Conservation (phyloP, 495 filamentous ascomycete genomes). For the Thermothielavioides terrestris region DNA sequence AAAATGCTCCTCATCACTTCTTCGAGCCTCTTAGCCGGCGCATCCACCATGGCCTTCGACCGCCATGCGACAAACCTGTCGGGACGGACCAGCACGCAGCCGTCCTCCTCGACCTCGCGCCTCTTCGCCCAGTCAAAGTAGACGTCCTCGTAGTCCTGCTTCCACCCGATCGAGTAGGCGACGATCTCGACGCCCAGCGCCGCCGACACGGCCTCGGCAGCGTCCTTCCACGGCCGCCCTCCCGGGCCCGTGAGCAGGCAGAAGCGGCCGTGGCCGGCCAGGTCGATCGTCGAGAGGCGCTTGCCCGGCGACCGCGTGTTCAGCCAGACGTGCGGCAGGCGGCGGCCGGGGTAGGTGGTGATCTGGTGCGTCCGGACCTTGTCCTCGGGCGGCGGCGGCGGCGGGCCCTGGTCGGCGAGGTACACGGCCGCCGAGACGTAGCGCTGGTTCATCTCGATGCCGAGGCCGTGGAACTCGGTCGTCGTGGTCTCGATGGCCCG, state of each 20-base stretch:
- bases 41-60: slow-evolving; percentile 17
- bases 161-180: slow-evolving; percentile 31
- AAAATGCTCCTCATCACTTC: slow-evolving; percentile 18
- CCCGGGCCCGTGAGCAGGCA: slow-evolving; percentile 32
- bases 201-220: slow-evolving; percentile 15
- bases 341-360: slow-evolving; percentile 29
- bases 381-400: slow-evolving; percentile 16
- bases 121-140: slow-evolving; percentile 30
- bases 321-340: slow-evolving; percentile 38
- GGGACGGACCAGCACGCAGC: slow-evolving; percentile 36
- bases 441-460: slow-evolving; percentile 35
- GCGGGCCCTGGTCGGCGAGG: slow-evolving; percentile 14
- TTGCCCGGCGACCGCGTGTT: slow-evolving; percentile 21
- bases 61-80: slow-evolving; percentile 40
- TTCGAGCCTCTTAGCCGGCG: slow-evolving; percentile 18
- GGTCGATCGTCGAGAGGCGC: slow-evolving; percentile 31
- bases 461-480: slow-evolving; percentile 31
- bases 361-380: slow-evolving; percentile 13
- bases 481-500: slow-evolving; percentile 24
- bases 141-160: slow-evolving; percentile 33
- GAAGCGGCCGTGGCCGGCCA: slow-evolving; percentile 29
- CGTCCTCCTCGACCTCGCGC: slow-evolving; percentile 31
- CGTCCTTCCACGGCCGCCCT: slow-evolving; percentile 27
- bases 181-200: slow-evolving; percentile 19
- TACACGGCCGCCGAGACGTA: slow-evolving; percentile 28